phyloP scores from a whole-genome alignment of 1,139 yeast species.

The Suhomyces bokatorum region DNA sequence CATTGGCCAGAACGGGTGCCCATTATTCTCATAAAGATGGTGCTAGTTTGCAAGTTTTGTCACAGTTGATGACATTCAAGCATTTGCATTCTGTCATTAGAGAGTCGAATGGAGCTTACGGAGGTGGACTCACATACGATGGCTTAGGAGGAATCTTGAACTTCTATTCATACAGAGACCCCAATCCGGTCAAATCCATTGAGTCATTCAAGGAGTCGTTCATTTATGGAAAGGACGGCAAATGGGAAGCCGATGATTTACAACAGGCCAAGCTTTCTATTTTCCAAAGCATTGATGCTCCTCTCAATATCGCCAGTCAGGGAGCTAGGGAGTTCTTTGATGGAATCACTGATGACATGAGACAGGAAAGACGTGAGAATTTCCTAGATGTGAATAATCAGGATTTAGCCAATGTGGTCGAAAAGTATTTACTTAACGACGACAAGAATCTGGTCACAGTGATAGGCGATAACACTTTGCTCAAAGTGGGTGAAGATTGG shows the following conservation, averaged over 20 bases:
- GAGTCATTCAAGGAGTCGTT: conserved; percentile 61
- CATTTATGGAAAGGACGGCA: conserved; percentile 51
- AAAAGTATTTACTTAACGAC: conserved; percentile 51
- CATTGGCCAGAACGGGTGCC: conserved; percentile 68
- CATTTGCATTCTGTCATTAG: conserved; percentile 86
- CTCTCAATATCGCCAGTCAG: conserved; percentile 76
- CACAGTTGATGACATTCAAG: conserved; percentile 80
- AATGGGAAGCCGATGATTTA: conserved; percentile 60
- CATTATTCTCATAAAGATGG: conserved; percentile 72
- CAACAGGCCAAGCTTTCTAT: conserved; percentile 88
- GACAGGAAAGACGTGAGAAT: conserved; percentile 75
- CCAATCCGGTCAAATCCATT: conserved; percentile 74
- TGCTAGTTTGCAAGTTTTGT: conserved; percentile 78
- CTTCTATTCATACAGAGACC: conserved; percentile 91
- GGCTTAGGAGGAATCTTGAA: conserved; percentile 80
- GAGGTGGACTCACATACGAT: conserved; percentile 88
- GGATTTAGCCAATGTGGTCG: conserved; percentile 66
- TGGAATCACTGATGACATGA: conserved; percentile 76
- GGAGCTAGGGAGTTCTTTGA: conserved; percentile 67
- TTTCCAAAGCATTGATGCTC: conserved; percentile 92
- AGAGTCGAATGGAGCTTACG: conserved; percentile 97
- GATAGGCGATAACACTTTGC: conserved; percentile 49
- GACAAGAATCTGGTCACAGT: conserved; percentile 42
- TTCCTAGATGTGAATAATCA: conserved; percentile 62
- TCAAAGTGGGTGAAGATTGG: conserved; percentile 37